Evolutionary conservation across 441 rosid species (phyloP).

Genomic region (Gossypium davidsonii): DNA sequence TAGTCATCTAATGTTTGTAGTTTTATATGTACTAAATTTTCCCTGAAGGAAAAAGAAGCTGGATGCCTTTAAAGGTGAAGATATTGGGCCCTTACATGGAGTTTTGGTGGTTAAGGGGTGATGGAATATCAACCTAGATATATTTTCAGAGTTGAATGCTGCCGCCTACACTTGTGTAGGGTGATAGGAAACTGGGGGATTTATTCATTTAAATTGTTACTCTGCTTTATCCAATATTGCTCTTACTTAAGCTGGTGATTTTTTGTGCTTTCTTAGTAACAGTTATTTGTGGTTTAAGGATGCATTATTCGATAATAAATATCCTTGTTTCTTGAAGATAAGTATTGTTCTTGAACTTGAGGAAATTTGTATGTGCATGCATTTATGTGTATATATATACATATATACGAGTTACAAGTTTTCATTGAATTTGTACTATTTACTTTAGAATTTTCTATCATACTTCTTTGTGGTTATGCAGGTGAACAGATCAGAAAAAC

Average conservation of each 20-base stretch:
- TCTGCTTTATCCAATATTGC: background rate
- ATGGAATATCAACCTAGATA: background rate
- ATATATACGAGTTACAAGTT: background rate
- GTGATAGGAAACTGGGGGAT: background rate
- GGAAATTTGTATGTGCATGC: background rate
- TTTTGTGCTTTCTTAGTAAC: background rate
- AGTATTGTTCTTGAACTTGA: background rate
- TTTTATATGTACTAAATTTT: background rate
- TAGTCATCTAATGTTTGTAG: background rate
- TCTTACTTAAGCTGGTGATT: background rate
- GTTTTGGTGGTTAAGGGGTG: background rate
- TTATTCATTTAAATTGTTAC: background rate
- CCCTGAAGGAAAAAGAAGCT: background rate
- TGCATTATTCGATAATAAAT: background rate
- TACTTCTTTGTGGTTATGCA: constrained; percentile 21
- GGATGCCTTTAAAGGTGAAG: background rate
- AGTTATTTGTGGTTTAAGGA: background rate
- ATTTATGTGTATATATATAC: background rate
- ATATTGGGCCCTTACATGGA: background rate
- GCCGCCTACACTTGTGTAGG: background rate
- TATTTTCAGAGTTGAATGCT: background rate
- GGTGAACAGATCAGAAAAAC: constrained; percentile 79
- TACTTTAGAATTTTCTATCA: background rate
- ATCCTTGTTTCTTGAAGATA: background rate
- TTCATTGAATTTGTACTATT: background rate